Evolutionary conservation across 2,329 filamentous ascomycete species (phyloP).

Genomic region (Pyrenochaeta sp.): DNA sequence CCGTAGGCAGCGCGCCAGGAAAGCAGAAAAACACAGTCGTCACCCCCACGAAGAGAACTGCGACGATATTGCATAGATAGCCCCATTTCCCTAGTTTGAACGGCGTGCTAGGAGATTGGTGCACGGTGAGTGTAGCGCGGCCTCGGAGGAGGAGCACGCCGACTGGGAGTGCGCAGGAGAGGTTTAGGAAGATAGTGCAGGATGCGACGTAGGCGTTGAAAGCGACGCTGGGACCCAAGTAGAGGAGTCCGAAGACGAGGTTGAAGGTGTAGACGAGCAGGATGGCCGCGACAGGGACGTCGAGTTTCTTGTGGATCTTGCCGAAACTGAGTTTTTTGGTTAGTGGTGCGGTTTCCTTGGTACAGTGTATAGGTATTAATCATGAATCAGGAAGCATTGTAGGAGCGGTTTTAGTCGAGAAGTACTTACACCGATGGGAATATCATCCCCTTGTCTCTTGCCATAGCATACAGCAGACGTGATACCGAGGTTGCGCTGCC

Average conservation of each 20-base stretch:
- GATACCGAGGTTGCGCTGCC: slow-evolving; percentile 55
- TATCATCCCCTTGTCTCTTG: slow-evolving; percentile 47
- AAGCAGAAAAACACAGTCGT: slow-evolving; percentile 20
- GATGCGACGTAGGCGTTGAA: slow-evolving; percentile 58
- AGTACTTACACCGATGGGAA: slow-evolving; percentile 15
- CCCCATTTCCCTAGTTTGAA: slow-evolving; percentile 16
- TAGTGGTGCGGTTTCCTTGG: too few relatives aligned
- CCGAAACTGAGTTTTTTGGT: slow-evolving; percentile 8
- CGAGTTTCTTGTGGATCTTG: slow-evolving; percentile 30
- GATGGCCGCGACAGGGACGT: slow-evolving; percentile 55
- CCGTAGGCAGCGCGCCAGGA: slow-evolving; percentile 7
- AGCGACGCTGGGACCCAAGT: slow-evolving; percentile 56
- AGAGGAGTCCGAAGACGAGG: slow-evolving; percentile 56
- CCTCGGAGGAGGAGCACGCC: slow-evolving; percentile 14
- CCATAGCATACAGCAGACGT: slow-evolving; percentile 56
- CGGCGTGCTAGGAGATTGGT: slow-evolving; percentile 11
- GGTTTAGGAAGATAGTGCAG: slow-evolving; percentile 56
- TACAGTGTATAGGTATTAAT: too few relatives aligned
- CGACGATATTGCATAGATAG: slow-evolving; percentile 10
- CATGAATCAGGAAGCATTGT: too few relatives aligned
- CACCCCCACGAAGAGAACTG: slow-evolving; percentile 10
- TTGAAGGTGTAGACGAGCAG: slow-evolving; percentile 54
- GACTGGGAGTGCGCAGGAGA: slow-evolving; percentile 56
- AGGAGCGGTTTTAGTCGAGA: too few relatives aligned
- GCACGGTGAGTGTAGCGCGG: slow-evolving; percentile 6